Evolutionary conservation across 2,329 filamentous ascomycete species (phyloP).

Genomic region (Colletotrichum sp.): DNA sequence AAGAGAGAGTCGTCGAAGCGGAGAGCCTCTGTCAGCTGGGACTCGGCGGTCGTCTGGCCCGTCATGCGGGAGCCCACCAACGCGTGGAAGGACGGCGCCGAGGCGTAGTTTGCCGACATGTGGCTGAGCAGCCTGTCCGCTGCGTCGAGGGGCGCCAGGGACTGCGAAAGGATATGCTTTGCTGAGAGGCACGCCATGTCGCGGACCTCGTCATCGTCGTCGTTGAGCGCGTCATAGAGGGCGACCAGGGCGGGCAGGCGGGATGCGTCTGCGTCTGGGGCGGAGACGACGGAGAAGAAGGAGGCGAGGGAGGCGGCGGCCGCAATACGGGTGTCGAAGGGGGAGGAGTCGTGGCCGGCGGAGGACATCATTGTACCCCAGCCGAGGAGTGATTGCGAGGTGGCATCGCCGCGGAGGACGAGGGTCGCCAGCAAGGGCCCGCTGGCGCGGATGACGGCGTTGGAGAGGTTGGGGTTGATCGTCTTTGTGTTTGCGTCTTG

Average conservation of each 20-base stretch:
- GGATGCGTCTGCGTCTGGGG: constrained; percentile 28
- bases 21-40: constrained; percentile 51
- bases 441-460: constrained; percentile 53
- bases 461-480: constrained; percentile 53
- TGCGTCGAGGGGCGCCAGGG: constrained; percentile 55
- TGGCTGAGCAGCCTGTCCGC: constrained; percentile 48
- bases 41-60: constrained; percentile 37
- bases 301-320: constrained; percentile 60
- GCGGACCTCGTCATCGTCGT: constrained; percentile 91
- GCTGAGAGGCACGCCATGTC: constrained; percentile 63
- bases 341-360: constrained; percentile 39
- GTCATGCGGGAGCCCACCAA: constrained; percentile 49
- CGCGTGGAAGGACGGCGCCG: constrained; percentile 38
- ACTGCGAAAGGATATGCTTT: constrained; percentile 46
- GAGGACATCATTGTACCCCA: constrained; percentile 57
- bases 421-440: constrained; percentile 48
- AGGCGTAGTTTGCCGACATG: constrained; percentile 42
- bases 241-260: constrained; percentile 66
- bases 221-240: constrained; percentile 79
- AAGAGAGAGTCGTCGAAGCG: constrained; percentile 75
- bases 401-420: constrained; percentile 22
- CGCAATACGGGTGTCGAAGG: constrained; percentile 69
- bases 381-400: constrained; percentile 28
- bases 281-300: constrained; percentile 44
- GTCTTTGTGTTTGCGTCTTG: constrained; percentile 37